Evolutionary conservation across 257 asterid genomes (phyloP).

Genomic region (Petunia axillaris): DNA sequence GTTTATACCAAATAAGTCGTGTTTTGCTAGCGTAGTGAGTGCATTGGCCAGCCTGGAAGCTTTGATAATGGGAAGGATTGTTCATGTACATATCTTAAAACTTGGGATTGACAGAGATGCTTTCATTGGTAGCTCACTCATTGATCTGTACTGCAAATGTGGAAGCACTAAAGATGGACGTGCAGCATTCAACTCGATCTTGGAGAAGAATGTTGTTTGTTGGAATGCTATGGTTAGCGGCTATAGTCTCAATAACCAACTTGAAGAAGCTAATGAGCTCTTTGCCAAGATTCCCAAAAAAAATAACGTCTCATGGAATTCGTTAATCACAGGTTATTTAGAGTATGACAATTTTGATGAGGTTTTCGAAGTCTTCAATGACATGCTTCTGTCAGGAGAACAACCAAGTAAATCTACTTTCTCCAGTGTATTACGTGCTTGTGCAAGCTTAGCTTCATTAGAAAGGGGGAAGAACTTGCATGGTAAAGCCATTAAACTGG

Average conservation of each 20-base stretch:
- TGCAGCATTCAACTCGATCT: conserved; percentile 48
- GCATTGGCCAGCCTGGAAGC: conserved; percentile 61
- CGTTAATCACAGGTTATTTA: conserved; percentile 61
- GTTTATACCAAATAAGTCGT: conserved; percentile 60
- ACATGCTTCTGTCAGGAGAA: conserved; percentile 66
- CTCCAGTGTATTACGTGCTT: conserved; percentile 67
- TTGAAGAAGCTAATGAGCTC: conserved; percentile 56
- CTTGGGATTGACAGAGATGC: conserved; percentile 50
- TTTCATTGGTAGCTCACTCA: conserved; percentile 59
- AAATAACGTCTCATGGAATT: conserved; percentile 74
- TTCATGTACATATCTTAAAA: conserved; percentile 67
- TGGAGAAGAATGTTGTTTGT: conserved; percentile 60
- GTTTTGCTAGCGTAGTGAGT: conserved; percentile 69
- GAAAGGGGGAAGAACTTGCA: conserved; percentile 66
- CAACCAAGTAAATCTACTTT: conserved; percentile 71
- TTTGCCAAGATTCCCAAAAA: conserved; percentile 58
- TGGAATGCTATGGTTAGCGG: conserved; percentile 82
- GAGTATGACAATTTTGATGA: conserved; percentile 45
- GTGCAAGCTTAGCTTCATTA: conserved; percentile 70
- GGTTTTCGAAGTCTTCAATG: conserved; percentile 54
- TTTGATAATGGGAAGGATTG: conserved; percentile 54
- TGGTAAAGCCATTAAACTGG: conserved; percentile 60
- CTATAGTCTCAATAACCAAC: conserved; percentile 64
- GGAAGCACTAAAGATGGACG: conserved; percentile 58
- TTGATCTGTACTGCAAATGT: conserved; percentile 75